Percentiles rank a stretch among this genome's conserved stretches.
Evolutionary conservation across 177 flowering plant genomes (phyloP).

Genomic region (Vitis hybrid): DNA sequence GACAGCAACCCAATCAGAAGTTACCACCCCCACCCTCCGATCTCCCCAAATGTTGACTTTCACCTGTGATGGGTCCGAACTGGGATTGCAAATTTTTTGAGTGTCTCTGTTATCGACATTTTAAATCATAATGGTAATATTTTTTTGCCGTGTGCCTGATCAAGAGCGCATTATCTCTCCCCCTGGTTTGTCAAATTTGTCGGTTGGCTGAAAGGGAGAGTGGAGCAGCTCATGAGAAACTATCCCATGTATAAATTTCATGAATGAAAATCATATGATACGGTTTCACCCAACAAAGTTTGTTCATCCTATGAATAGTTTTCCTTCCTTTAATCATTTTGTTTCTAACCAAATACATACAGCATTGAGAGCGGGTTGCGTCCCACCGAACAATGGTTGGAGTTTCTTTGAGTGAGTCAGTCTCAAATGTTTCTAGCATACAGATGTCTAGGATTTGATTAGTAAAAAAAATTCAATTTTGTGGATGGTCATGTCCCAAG

Average conservation of each 20-base stretch:
- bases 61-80: neutral
- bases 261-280: no score
- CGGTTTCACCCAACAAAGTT: no score
- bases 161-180: neutral
- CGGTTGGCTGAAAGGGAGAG: neutral
- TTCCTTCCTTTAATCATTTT: neutral
- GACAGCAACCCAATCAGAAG: constrained; percentile 49
- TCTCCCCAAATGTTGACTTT: constrained; percentile 52
- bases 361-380: neutral
- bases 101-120: neutral
- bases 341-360: neutral
- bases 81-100: neutral
- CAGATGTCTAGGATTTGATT: no score
- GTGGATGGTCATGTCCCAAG: no score
- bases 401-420: no score
- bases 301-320: neutral
- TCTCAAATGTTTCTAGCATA: no score
- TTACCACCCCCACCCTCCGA: constrained; percentile 64
- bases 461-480: no score
- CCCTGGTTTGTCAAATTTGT: neutral
- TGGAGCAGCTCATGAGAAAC: neutral
- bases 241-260: no score
- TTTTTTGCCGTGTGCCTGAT: neutral
- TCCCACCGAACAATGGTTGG: neutral
- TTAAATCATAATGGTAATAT: neutral